Percentiles rank a stretch among this genome's conserved stretches.
phyloP scores from a whole-genome alignment of 2,329 filamentous ascomycete genomes.

The Cladosporium sp. region DNA sequence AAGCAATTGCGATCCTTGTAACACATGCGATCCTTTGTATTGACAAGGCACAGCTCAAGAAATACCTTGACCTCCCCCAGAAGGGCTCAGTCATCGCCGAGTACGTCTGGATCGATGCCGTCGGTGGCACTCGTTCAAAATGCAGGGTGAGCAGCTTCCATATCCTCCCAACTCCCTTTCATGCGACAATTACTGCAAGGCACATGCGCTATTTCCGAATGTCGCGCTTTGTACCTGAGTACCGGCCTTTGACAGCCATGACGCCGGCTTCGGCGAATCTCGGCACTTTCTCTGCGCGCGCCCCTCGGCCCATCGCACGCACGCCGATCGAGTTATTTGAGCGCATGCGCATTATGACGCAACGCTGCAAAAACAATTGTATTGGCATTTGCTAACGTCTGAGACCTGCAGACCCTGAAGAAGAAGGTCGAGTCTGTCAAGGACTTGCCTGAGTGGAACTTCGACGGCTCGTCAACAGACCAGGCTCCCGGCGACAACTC shows the following conservation, averaged over 20 bases:
- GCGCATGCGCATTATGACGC: constrained; percentile 5
- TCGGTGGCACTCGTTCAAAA: constrained; percentile 85
- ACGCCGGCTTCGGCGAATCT: constrained; percentile 10
- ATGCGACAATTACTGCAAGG: background rate
- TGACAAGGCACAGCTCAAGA: constrained; percentile 67
- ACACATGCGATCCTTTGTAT: constrained; percentile 19
- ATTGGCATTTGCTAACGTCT: constrained; percentile 6
- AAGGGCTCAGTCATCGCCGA: constrained; percentile 86
- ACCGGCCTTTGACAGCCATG: background rate
- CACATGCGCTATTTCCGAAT: background rate
- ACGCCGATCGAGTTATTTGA: background rate
- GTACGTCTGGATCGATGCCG: constrained; percentile 92
- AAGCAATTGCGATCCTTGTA: constrained; percentile 25
- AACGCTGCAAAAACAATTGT: background rate
- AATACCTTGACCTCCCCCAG: constrained; percentile 89
- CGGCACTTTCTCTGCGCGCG: background rate
- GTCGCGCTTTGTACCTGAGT: constrained; percentile 1
- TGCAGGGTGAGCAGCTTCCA: constrained; percentile 68
- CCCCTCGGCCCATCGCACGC: constrained; percentile 1
- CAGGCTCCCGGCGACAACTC: constrained; percentile 95
- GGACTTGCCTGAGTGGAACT: constrained; percentile 75
- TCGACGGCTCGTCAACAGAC: constrained; percentile 83
- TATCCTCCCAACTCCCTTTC: background rate
- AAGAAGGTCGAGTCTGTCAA: constrained; percentile 55
- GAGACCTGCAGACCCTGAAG: constrained; percentile 54